Conservation (phyloP, 257 asterid genomes). For the Voacanga thouarsii region DNA sequence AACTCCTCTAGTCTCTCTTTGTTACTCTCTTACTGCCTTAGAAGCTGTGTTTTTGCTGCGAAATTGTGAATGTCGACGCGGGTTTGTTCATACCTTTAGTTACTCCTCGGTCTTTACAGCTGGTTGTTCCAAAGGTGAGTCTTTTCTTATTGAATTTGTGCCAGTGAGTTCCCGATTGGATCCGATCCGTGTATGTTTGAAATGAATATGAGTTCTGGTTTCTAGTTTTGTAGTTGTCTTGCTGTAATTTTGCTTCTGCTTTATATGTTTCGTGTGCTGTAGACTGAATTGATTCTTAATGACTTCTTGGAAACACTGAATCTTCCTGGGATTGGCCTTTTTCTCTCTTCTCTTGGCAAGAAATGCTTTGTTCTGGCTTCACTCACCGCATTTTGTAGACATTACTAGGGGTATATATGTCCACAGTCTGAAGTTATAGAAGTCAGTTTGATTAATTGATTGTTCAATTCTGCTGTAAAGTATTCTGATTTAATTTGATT, state of each 20-base stretch:
- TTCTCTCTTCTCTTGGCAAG: background rate
- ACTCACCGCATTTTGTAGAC: background rate
- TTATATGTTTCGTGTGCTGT: slow-evolving; percentile 2
- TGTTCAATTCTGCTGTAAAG: background rate
- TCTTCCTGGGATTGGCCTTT: background rate
- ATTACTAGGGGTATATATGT: background rate
- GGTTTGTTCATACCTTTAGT: background rate
- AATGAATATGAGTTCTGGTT: background rate
- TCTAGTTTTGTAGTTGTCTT: background rate
- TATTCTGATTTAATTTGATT: background rate
- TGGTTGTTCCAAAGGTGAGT: slow-evolving; percentile 3
- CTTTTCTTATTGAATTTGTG: background rate
- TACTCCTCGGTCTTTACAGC: background rate
- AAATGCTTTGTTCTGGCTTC: background rate
- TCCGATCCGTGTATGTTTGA: background rate
- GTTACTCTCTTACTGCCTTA: background rate
- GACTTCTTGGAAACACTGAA: background rate
- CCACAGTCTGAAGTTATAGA: background rate
- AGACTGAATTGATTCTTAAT: background rate
- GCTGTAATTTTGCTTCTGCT: background rate
- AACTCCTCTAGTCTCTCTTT: slow-evolving; percentile 7
- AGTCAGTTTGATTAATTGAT: background rate
- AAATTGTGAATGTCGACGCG: background rate
- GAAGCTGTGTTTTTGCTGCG: background rate
- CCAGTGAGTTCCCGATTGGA: background rate